Conservation (phyloP, 2,329 filamentous ascomycete species). For the Hymenoscyphus repandus region DNA sequence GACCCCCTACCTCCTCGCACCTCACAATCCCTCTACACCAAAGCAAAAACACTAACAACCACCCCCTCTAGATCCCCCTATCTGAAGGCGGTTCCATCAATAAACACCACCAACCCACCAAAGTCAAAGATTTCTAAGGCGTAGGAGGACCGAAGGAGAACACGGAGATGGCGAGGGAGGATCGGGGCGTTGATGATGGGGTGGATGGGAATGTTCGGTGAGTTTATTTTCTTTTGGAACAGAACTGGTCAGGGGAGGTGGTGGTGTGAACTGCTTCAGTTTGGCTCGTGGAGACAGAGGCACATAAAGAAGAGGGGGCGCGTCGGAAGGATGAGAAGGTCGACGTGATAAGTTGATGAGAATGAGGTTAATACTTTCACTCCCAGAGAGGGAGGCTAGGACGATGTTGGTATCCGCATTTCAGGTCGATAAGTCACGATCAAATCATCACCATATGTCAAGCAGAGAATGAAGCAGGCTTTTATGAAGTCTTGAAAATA, state of each 20-base stretch:
- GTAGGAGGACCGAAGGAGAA: slow-evolving; percentile 43
- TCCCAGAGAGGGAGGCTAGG: background rate
- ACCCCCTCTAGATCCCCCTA: slow-evolving; percentile 33
- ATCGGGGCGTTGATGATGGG: slow-evolving; percentile 23
- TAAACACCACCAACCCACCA: slow-evolving; percentile 33
- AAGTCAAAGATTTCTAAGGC: slow-evolving; percentile 44
- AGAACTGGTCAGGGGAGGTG: too few species aligned
- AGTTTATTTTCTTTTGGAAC: too few species aligned
- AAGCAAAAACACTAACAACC: too few species aligned
- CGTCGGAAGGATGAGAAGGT: too few species aligned
- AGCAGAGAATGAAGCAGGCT: background rate
- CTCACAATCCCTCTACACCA: too few species aligned
- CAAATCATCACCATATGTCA: background rate
- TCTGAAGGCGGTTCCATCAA: slow-evolving; percentile 40
- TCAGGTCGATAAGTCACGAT: background rate
- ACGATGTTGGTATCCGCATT: background rate
- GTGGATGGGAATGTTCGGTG: too few species aligned
- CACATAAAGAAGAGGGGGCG: too few species aligned
- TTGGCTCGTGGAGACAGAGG: background rate
- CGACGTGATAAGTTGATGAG: too few species aligned
- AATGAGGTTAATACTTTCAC: background rate
- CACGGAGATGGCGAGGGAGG: slow-evolving; percentile 33
- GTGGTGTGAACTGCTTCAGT: too few species aligned
- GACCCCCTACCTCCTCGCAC: too few species aligned
- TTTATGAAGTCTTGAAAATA: background rate